Base-by-base conservation (phyloP, 768 basidiomycete genomes). In the Tylopilus rubrobrunneus region DNA sequence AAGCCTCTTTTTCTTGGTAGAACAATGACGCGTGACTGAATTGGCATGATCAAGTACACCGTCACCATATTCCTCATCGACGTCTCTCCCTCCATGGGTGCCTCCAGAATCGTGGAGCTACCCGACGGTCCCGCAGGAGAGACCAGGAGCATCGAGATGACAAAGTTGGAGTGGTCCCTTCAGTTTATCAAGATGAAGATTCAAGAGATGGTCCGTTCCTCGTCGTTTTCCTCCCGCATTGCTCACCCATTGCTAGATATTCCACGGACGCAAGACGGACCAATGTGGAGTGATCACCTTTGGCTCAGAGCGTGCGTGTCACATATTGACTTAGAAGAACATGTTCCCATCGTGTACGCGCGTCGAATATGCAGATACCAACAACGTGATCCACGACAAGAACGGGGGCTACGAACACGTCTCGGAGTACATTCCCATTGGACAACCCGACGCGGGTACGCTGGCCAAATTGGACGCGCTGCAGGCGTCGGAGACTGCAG, bases 11-110 rank as follows among this genome's bases (percentile, higher is more conserved):
- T 37, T 23, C 45, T 36, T n/a, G 12, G 12, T 7, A 6, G 4
- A 9, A 7, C 21, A 15, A 10, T 1, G 23, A 5, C 3, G 23
- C 28, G 4, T 7, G 5, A 46, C n/a, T 49, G 49, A 66, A 66
- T 19, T 8, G 1, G 39, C 15, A 11, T 17, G 25, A 10, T 9
- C 0, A 64, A 92, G 91, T 92, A 85, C 66, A 89, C 89, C 0
- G 89, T 89, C 1, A 89, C 87, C 21, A 86, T 92, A 81, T 97
- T 93, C 66, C 79, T 96, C 62, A 73, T 98, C 61, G 95, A 98
- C 76, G 75, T 87, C 45, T 94, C 92, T 12, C 79, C 86, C 51
- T 85, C 92, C 41, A 98, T 97, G 95, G 86, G 80, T 19, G 79
- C 78, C 49, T 65, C 73, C 47, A 74, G 83, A 49, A 77, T 74